Base-by-base conservation (phyloP, 2,329 filamentous ascomycete genomes). In the Lasiodiplodia hormozganensis region DNA sequence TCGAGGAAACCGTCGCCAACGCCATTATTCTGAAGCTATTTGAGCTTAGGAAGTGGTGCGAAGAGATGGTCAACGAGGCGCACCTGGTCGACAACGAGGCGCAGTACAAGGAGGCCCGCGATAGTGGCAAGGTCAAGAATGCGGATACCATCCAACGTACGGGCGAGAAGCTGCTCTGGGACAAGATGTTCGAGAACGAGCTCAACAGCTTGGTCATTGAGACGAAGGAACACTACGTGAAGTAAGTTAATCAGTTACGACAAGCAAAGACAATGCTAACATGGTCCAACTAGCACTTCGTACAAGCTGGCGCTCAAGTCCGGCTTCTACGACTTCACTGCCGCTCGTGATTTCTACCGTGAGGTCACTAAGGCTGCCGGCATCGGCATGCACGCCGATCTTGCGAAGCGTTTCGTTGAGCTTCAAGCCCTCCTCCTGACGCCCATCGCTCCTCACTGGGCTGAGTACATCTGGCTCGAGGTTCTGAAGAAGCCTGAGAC, bases 1-100 rank as follows among this genome's bases (percentile, higher is more conserved):
- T 99, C 72, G 96, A 97, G 76, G 96, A 99, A 83, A 89, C 91
- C 67, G 94, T 97, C 49, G 96, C 96, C 51, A 96, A 98, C 81
- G 92, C 90, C 78, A 94, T 90, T 76, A 96, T 97, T 75, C 85
- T 98, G 71, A 90, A 94, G 75, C 87, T 98, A 65, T 94, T 89
- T 76, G 90, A 88, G 76, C 85, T 96, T 65, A 90, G 93, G 77
- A 92, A 97, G 79, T 98, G 95, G 95, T 94, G 92, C 71, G 93
- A 98, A 81, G 93, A 97, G 76, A 87, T 92, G 75, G 82, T 91
- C 68, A 88, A 89, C 73, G 90, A 95, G 69, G 81, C 81, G 5
- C 76, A 80, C 40, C 71, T 82, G 51, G 79, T 85, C 47, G 77
- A 81, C 54, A 74, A 79, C n/a, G 79, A 76, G 36, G 79, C 81